Evolutionary conservation across 1,284 basidiomycete species (phyloP), one percentile per base, ranked within the genome.

Genomic region (Jaminaea rosea): DNA sequence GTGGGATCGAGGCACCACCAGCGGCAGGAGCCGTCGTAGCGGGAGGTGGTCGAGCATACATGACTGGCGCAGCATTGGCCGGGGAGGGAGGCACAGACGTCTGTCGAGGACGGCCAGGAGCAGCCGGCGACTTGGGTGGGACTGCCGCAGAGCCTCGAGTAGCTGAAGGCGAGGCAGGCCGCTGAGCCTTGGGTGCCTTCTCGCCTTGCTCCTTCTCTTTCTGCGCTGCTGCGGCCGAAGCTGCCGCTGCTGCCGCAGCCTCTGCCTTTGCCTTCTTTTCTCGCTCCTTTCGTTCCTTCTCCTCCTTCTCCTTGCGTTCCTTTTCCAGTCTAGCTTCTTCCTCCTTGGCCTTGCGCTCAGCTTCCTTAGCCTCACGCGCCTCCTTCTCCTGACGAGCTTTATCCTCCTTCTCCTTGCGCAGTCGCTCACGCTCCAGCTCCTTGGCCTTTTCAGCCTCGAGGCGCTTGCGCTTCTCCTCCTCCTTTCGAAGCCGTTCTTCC

Each of bases 321-420:
- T 53, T 50, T 17, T 32, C 44, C n/a, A 44, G 46, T 1, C 31
- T 8, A 3, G 26, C 48, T 27, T 82, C 81, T 59, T 84, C 78
- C 46, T 78, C 77, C 50, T 73, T 73, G 55, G 75, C 75, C 46
- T 47, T 47, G 28, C 50, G 52, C 47, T 58, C 50, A 11, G 39
- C 44, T 44, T 60, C 57, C 31, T 58, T 53, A 10, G 55, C 46
- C 32, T 55, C 55, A 13, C 46, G 31, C 10, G 45, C 50, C 74
- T 50, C 37, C 19, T 44, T 63, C 54, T 76, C 74, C 47, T 59
- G 81, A 68, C 82, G 84, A 49, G 82, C 80, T 63, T 81, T 81
- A 69, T 88, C 86, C 50, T 76, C 74, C 36, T 65, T 72, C 71
- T 88, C 87, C 50, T 85, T 85, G 70, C 84, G 74, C 58, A 75